A percentile compares a stretch with the other conserved stretches of the same genome.
These are phyloP conservation scores for Sergeia podlipaevii DNA, from an alignment of 208 protist species.

Conservation along the genomic window DNA sequence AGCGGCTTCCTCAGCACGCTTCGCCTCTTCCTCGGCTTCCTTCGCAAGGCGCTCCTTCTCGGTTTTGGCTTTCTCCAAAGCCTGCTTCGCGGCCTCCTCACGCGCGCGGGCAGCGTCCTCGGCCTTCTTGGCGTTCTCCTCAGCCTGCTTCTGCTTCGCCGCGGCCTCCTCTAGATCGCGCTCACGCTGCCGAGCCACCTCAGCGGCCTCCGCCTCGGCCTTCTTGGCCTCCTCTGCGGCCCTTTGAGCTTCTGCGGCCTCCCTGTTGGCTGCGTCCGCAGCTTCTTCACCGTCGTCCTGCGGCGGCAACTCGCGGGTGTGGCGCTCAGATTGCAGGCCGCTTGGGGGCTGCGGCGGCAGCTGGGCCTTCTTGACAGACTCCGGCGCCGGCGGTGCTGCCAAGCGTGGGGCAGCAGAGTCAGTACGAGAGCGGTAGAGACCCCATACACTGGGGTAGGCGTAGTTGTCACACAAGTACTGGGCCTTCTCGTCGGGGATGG, in stretches of 20 bases:
- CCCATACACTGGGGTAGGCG: conserved; percentile 48
- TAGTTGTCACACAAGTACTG: conserved; percentile 24
- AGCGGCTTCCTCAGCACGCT: not conserved
- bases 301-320: not conserved
- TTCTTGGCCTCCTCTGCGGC: conserved; percentile 5
- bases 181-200: conserved; percentile 9
- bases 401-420: not conserved
- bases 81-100: too few species aligned
- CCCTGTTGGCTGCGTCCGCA: conserved; percentile 13
- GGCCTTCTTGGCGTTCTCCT: conserved; percentile 17
- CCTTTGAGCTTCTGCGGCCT: conserved; percentile 11
- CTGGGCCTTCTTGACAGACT: not conserved
- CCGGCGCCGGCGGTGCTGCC: conserved; percentile 2
- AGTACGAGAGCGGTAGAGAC: conserved; percentile 34
- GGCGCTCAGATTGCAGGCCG: not conserved
- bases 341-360: not conserved
- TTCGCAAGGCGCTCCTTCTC: not conserved
- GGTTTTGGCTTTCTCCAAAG: not conserved
- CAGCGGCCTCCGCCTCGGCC: conserved; percentile 9
- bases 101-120: conserved; percentile 13
- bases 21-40: not conserved
- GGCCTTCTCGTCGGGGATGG: conserved; percentile 13
- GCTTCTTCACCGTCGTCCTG: conserved; percentile 7
- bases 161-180: conserved; percentile 10
- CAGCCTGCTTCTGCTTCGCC: conserved; percentile 16